Evolutionary conservation across 352 stramenopile genomes (phyloP).

Genomic region (Plasmopara viticola): DNA sequence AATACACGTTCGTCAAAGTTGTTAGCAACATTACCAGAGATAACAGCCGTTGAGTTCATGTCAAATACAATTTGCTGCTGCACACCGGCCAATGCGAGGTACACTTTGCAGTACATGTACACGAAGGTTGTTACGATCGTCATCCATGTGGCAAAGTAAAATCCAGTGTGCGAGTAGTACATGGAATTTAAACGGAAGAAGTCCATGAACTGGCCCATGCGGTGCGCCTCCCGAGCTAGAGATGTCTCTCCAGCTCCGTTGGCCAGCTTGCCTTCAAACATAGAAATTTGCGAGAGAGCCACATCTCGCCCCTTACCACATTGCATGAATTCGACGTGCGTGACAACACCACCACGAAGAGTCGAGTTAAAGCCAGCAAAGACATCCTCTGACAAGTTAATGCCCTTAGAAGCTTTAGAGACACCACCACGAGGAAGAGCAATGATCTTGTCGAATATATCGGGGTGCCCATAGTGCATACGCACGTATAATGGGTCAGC

Average conservation of each 20-base stretch:
- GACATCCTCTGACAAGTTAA: conserved; percentile 80
- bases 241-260: conserved; percentile 71
- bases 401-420: conserved; percentile 72
- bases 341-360: conserved; percentile 57
- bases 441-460: conserved; percentile 79
- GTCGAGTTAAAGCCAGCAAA: conserved; percentile 74
- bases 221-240: conserved; percentile 63
- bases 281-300: conserved; percentile 70
- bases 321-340: conserved; percentile 76
- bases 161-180: conserved; percentile 81
- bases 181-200: conserved; percentile 82
- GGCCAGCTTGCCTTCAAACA: conserved; percentile 75
- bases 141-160: conserved; percentile 81
- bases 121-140: conserved; percentile 78
- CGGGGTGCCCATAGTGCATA: conserved; percentile 80
- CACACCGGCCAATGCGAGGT: conserved; percentile 57
- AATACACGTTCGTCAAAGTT: conserved; percentile 58
- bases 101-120: conserved; percentile 83
- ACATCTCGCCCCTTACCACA: conserved; percentile 79
- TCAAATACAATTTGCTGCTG: conserved; percentile 56
- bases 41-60: conserved; percentile 63
- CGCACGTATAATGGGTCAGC: conserved; percentile 66
- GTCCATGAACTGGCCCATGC: conserved; percentile 77
- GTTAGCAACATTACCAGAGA: conserved; percentile 44
- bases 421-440: conserved; percentile 63